A percentile compares a stretch with the other conserved stretches of the same genome.
Conservation (phyloP, 345 rosid species). For the Aegle marmelos region DNA sequence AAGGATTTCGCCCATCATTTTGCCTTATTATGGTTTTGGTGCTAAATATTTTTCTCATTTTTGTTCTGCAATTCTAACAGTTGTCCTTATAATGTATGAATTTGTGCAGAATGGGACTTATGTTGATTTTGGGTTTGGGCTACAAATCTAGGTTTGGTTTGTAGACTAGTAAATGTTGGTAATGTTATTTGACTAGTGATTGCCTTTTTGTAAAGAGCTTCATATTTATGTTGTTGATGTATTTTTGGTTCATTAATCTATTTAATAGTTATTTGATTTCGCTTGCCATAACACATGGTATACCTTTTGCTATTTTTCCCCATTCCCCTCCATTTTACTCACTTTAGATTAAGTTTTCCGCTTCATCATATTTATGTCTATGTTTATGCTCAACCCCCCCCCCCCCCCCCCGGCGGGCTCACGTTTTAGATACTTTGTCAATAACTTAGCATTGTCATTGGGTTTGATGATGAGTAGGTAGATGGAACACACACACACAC, state of each 20-base stretch:
- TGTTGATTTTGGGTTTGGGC: background rate
- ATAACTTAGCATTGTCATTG: background rate
- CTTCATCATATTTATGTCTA: background rate
- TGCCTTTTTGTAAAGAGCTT: background rate
- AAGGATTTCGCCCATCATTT: background rate
- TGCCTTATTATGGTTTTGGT: background rate
- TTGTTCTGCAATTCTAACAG: background rate
- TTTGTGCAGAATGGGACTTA: background rate
- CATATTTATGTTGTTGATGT: background rate
- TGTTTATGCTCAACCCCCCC: no score
- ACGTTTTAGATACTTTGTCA: no score
- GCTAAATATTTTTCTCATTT: background rate
- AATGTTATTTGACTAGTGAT: background rate
- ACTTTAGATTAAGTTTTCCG: background rate
- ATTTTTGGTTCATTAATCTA: background rate
- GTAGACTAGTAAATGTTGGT: background rate
- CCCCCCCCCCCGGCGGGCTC: no score
- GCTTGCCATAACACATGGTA: background rate
- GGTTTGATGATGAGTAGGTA: background rate
- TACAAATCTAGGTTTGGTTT: background rate
- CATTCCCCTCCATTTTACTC: background rate
- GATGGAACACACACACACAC: no score
- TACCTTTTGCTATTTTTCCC: background rate
- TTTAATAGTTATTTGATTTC: background rate
- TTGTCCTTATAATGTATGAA: background rate